Base-by-base conservation (phyloP, 495 filamentous ascomycete genomes). In the Penicillium parvum region DNA sequence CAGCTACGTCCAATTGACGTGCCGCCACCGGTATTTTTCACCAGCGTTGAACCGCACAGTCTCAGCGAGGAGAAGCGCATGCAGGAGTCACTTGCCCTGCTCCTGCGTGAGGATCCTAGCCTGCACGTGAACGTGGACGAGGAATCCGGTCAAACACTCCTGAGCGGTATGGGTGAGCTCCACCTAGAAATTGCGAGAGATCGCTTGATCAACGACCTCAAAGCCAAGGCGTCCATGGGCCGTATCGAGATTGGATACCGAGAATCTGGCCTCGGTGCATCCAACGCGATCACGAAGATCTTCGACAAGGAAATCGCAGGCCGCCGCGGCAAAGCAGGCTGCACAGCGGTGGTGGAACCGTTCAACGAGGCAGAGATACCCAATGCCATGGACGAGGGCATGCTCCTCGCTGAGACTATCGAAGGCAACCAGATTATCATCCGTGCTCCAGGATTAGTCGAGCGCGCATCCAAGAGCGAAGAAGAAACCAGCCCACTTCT, bases 141-240 rank as follows among this genome's bases (percentile, higher is more conserved):
- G 50, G 94, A 96, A 57, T 89, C 88, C 0, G 92, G 90, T 1
- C 91, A 96, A 50, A 96, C 90, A 12, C 82, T 95, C 7, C 72
- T 99, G 1, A 88, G 86, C 26, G 94, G 94, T 8, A 99, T 99
- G 94, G 94, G 94, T 3, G 88, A 95, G 39, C 78, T 99, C n/a
- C 94, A 99, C 61, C 79, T 99, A 3, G 94, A 99, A 50, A 92
- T 99, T 25, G 90, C 94, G 3, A 73, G 84, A 19, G 88, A 97
- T 64, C 76, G 91, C 15, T 79, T 99, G 5, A 76, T 91, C 38
- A 83, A 84, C 25, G 88, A 96, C 49, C 82, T 96, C 63, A 95
- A 91, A 57, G 88, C 75, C 49, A 97, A 84, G 55, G 90, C 89
- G 5, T 67, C 82, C 9, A 95, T 92, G 79, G 90, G 94, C n/a